phyloP scores from a whole-genome alignment of 2,329 filamentous ascomycete genomes.

The Fusarium liriodendri region DNA sequence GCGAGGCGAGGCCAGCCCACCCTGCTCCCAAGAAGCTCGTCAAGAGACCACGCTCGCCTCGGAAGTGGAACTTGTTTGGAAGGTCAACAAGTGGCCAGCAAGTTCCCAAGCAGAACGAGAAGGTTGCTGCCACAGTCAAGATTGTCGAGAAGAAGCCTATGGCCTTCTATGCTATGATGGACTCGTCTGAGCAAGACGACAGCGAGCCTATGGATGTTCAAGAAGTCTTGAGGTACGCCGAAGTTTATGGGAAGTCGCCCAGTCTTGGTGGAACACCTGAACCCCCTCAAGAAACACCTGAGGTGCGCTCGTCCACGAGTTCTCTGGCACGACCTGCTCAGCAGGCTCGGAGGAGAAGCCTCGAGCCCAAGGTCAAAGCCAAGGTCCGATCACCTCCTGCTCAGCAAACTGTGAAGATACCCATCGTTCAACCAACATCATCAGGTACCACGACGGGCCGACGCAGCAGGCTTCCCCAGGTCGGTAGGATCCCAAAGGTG shows the following conservation, averaged over 20 bases:
- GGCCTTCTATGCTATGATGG: conserved; percentile 72
- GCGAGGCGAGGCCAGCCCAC: conserved; percentile 43
- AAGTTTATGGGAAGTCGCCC: conserved; percentile 47
- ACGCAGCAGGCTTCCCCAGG: conserved; percentile 76
- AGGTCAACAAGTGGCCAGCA: conserved; percentile 60
- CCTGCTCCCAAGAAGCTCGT: conserved; percentile 63
- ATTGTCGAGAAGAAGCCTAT: conserved; percentile 62
- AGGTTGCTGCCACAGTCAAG: conserved; percentile 62
- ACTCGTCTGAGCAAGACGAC: conserved; percentile 67
- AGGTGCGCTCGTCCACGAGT: conserved; percentile 23
- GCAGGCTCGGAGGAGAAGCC: not conserved
- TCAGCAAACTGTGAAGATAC: conserved; percentile 13
- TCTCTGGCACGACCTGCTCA: conserved; percentile 16
- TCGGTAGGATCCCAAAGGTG: conserved; percentile 88
- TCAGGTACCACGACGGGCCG: conserved; percentile 26
- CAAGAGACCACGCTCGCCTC: conserved; percentile 66
- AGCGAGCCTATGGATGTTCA: conserved; percentile 53
- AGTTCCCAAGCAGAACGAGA: conserved; percentile 52
- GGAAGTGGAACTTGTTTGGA: conserved; percentile 73
- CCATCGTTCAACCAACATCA: conserved; percentile 3
- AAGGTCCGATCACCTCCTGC: conserved; percentile 16
- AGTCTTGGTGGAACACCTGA: conserved; percentile 29
- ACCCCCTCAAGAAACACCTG: conserved; percentile 21
- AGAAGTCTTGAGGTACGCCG: conserved; percentile 63
- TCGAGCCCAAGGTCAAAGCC: conserved; percentile 12